These are phyloP conservation scores for Edhazardia aedis DNA, from an alignment of 371 early-diverging fungal species.

Conservation along the genomic window DNA sequence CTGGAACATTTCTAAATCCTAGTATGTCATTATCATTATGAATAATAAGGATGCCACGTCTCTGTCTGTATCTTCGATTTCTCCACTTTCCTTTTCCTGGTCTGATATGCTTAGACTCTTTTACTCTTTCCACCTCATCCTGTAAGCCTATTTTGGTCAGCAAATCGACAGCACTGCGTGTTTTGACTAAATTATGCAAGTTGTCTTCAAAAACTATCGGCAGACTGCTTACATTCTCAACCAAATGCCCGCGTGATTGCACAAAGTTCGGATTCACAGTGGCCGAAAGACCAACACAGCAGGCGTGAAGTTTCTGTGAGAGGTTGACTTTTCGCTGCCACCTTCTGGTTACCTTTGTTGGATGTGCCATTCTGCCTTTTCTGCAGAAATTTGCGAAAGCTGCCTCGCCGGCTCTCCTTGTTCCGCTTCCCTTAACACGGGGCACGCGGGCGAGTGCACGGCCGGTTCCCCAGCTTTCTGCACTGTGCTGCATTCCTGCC, in stretches of 20 bases:
- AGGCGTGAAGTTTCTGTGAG: conserved; percentile 88
- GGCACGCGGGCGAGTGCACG: conserved; percentile 99
- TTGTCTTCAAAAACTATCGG: conserved; percentile 73
- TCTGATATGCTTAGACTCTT: conserved; percentile 78
- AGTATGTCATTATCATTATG: conserved; percentile 62
- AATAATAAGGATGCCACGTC: conserved; percentile 88
- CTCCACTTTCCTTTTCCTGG: conserved; percentile 94
- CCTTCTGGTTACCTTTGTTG: conserved; percentile 96
- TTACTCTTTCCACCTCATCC: conserved; percentile 80
- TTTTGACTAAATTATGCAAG: conserved; percentile 65
- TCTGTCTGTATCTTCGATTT: conserved; percentile 87
- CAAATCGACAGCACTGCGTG: conserved; percentile 75
- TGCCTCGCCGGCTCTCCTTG: conserved; percentile 95
- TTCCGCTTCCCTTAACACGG: conserved; percentile 90
- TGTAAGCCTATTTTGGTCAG: conserved; percentile 74
- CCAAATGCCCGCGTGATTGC: conserved; percentile 88
- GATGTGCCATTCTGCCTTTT: conserved; percentile 97
- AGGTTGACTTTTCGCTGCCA: conserved; percentile 94
- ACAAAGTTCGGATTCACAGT: conserved; percentile 80
- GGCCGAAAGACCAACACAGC: conserved; percentile 89
- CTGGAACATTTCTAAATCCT: conserved; percentile 95
- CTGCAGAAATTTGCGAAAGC: conserved; percentile 99
- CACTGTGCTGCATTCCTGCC: conserved; percentile 98
- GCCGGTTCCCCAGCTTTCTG: conserved; percentile 93
- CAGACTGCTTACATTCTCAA: conserved; percentile 70